Percentiles rank a stretch among this genome's conserved stretches.
Conservation (phyloP, 148 eudicot genomes). For the Arbutus unedo region DNA sequence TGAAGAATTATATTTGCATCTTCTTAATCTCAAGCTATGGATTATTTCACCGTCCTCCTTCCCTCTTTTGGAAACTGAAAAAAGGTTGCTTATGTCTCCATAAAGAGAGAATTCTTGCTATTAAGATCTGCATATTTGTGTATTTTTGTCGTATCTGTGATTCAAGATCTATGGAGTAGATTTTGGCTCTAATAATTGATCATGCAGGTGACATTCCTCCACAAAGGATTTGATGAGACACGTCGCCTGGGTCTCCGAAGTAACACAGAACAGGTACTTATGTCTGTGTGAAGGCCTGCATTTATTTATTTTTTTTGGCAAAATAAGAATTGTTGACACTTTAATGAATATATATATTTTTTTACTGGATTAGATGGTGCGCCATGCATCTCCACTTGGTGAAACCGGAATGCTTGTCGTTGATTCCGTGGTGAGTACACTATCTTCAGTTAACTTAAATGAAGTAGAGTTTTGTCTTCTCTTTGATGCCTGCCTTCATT, state of each 20-base stretch:
- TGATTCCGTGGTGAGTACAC: slow-evolving; percentile 82
- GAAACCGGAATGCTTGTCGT: slow-evolving; percentile 99
- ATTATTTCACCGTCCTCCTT: background rate
- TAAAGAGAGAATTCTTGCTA: background rate
- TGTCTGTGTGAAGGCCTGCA: background rate
- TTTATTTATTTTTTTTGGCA: slow-evolving; percentile 14
- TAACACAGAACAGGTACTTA: slow-evolving; percentile 79
- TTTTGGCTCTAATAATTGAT: slow-evolving; percentile 3
- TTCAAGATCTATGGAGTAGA: slow-evolving; percentile 14
- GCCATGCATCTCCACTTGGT: slow-evolving; percentile 70
- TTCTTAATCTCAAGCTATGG: background rate
- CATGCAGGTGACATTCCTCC: slow-evolving; percentile 79
- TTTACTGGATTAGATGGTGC: slow-evolving; percentile 66
- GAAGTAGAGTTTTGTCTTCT: background rate
- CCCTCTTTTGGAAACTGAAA: background rate
- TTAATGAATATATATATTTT: background rate
- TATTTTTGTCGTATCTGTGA: background rate
- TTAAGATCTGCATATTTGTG: background rate
- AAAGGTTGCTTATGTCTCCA: background rate
- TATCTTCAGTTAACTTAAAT: slow-evolving; percentile 10
- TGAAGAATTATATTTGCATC: background rate
- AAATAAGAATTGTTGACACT: background rate
- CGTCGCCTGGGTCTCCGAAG: slow-evolving; percentile 87
- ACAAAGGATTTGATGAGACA: slow-evolving; percentile 97
- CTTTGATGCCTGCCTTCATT: background rate